A percentile compares a stretch with the other conserved stretches of the same genome.
These are phyloP conservation scores for Colletotrichum falcatum DNA, from an alignment of 2,329 filamentous ascomycete genomes.

Conservation along the genomic window DNA sequence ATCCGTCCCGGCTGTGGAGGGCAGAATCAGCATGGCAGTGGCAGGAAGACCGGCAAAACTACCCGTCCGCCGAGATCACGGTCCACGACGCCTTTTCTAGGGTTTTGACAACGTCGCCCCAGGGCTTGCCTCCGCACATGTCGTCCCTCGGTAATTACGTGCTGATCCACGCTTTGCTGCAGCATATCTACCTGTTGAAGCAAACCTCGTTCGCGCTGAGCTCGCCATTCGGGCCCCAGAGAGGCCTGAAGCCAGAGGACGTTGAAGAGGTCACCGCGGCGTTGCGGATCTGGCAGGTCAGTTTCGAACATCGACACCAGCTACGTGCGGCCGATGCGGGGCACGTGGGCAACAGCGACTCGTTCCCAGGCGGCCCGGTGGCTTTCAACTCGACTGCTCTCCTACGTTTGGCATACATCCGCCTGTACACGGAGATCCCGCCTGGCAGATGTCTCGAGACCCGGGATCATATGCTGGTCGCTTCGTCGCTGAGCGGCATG, in stretches of 20 bases:
- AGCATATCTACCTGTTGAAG: slow-evolving; percentile 78
- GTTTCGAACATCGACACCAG: slow-evolving; percentile 68
- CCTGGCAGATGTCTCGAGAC: slow-evolving; percentile 73
- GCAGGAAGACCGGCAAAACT: slow-evolving; percentile 67
- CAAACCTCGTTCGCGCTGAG: slow-evolving; percentile 67
- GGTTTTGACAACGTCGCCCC: slow-evolving; percentile 64
- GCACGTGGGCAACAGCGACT: slow-evolving; percentile 61
- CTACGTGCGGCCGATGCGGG: slow-evolving; percentile 61
- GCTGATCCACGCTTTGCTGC: slow-evolving; percentile 77
- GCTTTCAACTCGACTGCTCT: slow-evolving; percentile 74
- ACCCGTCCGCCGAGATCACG: slow-evolving; percentile 62
- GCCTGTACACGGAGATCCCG: slow-evolving; percentile 74
- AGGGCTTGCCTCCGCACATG: slow-evolving; percentile 61
- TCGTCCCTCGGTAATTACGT: slow-evolving; percentile 77
- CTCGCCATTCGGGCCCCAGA: slow-evolving; percentile 62
- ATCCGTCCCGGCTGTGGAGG: slow-evolving; percentile 67
- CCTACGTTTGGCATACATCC: slow-evolving; percentile 71
- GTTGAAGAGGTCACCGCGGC: slow-evolving; percentile 68
- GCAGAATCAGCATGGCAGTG: slow-evolving; percentile 70
- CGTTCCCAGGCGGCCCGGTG: slow-evolving; percentile 69
- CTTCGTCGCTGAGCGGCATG: slow-evolving; percentile 68
- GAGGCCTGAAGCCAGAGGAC: slow-evolving; percentile 65
- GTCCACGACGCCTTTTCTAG: slow-evolving; percentile 69
- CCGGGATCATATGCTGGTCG: slow-evolving; percentile 71
- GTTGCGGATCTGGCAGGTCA: slow-evolving; percentile 68